phyloP scores from a whole-genome alignment of 441 rosid genomes.

The Eruca vesicaria region DNA sequence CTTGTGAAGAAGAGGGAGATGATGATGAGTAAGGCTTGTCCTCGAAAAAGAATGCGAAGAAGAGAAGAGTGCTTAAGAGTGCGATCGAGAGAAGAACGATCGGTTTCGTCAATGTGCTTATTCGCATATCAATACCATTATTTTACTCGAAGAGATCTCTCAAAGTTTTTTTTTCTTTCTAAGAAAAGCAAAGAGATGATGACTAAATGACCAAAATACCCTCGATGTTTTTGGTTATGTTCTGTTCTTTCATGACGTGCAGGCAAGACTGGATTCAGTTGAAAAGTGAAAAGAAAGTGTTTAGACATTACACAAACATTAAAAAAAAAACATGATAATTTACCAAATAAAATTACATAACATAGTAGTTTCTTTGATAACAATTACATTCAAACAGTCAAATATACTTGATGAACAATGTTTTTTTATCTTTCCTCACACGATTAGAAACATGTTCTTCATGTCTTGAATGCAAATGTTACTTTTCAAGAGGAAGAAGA shows the following conservation, averaged over 20 bases:
- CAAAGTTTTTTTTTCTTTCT: not conserved
- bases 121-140: slow-evolving; percentile 40
- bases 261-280: not conserved
- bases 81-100: slow-evolving; percentile 35
- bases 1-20: slow-evolving; percentile 38
- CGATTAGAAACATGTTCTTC: not conserved
- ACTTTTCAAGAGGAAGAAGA: too few relatives aligned
- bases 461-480: too few relatives aligned
- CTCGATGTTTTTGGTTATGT: not conserved
- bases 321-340: too few relatives aligned
- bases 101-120: slow-evolving; percentile 28
- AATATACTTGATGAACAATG: not conserved
- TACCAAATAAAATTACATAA: too few relatives aligned
- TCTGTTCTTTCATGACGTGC: not conserved
- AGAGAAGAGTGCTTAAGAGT: slow-evolving; percentile 20
- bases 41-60: slow-evolving; percentile 36
- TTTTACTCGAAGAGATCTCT: not conserved
- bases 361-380: too few relatives aligned
- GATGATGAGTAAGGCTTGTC: slow-evolving; percentile 28
- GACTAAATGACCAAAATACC: not conserved
- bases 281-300: not conserved
- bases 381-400: too few relatives aligned
- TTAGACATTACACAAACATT: not conserved
- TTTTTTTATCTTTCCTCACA: not conserved
- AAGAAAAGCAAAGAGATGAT: not conserved